Base-by-base conservation (phyloP, 2,329 filamentous ascomycete genomes). In the Coniochaeta hoffmannii region DNA sequence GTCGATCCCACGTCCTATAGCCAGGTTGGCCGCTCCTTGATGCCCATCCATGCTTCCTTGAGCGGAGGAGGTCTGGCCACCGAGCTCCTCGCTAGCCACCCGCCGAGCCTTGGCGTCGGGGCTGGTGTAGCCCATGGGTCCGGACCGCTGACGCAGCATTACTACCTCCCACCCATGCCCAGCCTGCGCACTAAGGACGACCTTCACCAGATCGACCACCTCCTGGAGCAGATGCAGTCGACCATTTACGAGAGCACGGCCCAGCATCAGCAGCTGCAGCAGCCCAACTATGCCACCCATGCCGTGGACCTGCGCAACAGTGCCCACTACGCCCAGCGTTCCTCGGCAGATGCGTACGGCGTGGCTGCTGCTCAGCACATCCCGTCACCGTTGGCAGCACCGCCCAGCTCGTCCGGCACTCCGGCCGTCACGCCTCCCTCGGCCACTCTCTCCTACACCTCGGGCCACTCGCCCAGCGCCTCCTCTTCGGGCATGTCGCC, bases 171-270 rank as follows among this genome's bases (percentile, higher is more conserved):
- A 54, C 85, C 91, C 10, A 90, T 96, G 77, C 85, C 86, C n/a
- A 95, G 91, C 65, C 80, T 95, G 55, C 86, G 93, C 66, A 97
- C 92, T 51, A 96, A 97, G 80, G 91, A 85, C 69, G 94, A 99
- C 69, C 79, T 99, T 44, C 77, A 96, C 69, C 91, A 96, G 69
- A 92, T 97, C 66, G 94, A 97, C 70, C 88, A 91, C 67, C 89
- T 97, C 70, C 82, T 99, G 55, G 91, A 96, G 73, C 90, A 97
- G 73, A 93, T 97, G 79, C 92, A 97, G 73, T 86, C 88, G 61
- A 97, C 93, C 49, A 90, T 97, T 51, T 97, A 97, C 68, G 94
- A 97, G 74, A 96, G 87, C 69, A 86, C 91, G 55, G 89, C 86
- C 64, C 87, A 91, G 53, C 87, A 90, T 31, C 89, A 90, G 2